Evolutionary conservation across 23 red algal species (phyloP).

Genomic region (Gracilaria domingensis): DNA sequence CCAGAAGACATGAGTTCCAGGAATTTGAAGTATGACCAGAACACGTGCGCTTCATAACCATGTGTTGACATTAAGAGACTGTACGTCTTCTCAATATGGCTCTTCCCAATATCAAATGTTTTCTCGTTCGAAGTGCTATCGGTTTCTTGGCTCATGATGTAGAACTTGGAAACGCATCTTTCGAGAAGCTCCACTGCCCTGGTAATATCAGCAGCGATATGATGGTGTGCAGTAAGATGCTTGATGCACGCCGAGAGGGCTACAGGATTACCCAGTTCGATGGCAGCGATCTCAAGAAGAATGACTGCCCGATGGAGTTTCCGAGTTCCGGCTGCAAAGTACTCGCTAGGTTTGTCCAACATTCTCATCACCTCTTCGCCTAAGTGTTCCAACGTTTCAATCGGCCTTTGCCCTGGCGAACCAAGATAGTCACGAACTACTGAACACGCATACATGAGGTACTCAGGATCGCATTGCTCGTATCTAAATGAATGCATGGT

Average conservation of each 20-base stretch:
- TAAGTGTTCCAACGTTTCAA: background rate
- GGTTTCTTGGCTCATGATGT: background rate
- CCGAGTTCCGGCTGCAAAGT: background rate
- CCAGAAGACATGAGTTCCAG: slow-evolving; percentile 20
- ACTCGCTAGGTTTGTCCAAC: background rate
- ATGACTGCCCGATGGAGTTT: slow-evolving; percentile 32
- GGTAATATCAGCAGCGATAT: slow-evolving; percentile 21
- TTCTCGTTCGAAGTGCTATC: background rate
- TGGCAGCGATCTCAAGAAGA: slow-evolving; percentile 19
- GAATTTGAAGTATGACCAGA: slow-evolving; percentile 42
- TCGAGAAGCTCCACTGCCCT: slow-evolving; percentile 10
- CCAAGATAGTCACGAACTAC: slow-evolving; percentile 10
- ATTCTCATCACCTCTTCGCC: slow-evolving; percentile 1
- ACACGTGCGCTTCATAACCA: slow-evolving; percentile 18
- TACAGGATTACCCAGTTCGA: slow-evolving; percentile 5
- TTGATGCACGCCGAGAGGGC: slow-evolving; percentile 1
- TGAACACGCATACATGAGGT: slow-evolving; percentile 34
- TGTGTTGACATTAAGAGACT: slow-evolving; percentile 22
- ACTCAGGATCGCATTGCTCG: slow-evolving; percentile 11
- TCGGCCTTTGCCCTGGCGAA: background rate
- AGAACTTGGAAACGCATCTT: slow-evolving; percentile 22
- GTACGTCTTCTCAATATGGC: background rate
- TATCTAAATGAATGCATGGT: background rate
- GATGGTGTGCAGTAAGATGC: slow-evolving; percentile 17
- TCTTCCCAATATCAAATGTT: slow-evolving; percentile 3